A percentile compares a stretch with the other conserved stretches of the same genome.
Conservation (phyloP, 2,329 filamentous ascomycete genomes). For the Trichoderma polysporum region DNA sequence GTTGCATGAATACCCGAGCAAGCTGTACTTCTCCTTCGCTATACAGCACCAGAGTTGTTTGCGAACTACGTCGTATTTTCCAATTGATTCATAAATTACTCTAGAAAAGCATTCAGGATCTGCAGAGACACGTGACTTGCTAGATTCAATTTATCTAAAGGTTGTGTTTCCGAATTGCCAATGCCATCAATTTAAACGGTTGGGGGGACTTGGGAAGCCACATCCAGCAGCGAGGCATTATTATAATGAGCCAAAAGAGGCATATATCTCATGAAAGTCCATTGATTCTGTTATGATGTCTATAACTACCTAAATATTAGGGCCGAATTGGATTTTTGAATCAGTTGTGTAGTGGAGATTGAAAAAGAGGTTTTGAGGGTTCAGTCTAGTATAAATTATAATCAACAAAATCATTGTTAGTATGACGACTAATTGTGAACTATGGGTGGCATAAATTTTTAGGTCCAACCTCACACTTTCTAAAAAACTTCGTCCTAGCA, state of each 20-base stretch:
- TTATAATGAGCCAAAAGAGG: neutral
- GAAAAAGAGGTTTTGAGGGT: slow-evolving; percentile 14
- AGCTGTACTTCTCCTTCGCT: neutral
- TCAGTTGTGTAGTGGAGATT: slow-evolving; percentile 9
- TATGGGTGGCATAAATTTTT: too few species aligned
- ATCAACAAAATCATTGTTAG: too few species aligned
- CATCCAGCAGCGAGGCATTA: slow-evolving; percentile 12
- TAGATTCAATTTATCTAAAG: neutral
- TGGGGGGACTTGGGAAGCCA: neutral
- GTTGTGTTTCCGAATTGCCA: slow-evolving; percentile 17
- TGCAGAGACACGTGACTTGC: neutral
- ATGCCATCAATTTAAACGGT: slow-evolving; percentile 12
- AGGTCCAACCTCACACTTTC: neutral
- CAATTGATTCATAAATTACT: neutral
- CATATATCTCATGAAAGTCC: neutral
- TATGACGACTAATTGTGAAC: too few species aligned
- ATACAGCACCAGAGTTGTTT: neutral
- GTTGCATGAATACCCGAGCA: neutral
- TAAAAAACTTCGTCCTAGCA: neutral
- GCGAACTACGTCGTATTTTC: slow-evolving; percentile 11
- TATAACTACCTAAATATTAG: slow-evolving; percentile 9
- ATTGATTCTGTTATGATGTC: slow-evolving; percentile 10
- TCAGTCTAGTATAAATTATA: neutral
- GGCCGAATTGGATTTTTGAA: neutral
- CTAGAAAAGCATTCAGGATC: neutral